A percentile compares a stretch with the other conserved stretches of the same genome.
Evolutionary conservation across 257 asterid species (phyloP).

Genomic region (Voacanga thouarsii): DNA sequence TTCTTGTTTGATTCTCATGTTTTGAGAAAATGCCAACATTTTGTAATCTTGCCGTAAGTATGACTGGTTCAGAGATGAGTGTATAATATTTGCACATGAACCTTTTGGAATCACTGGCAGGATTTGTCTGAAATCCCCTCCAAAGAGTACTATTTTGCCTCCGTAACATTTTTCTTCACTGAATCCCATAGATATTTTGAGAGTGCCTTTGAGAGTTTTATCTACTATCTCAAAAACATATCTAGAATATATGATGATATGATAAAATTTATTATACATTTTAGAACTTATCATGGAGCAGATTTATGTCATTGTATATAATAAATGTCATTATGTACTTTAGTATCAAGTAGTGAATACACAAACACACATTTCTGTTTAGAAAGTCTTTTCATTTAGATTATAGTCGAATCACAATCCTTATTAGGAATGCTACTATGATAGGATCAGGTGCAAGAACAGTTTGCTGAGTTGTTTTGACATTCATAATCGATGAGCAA

Average conservation of each 20-base stretch:
- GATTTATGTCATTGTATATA: too few species aligned
- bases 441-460: too few species aligned
- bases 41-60: neutral
- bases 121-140: constrained; percentile 1
- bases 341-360: too few species aligned
- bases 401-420: too few species aligned
- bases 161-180: neutral
- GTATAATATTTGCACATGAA: neutral
- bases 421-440: too few species aligned
- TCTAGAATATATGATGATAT: neutral
- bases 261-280: too few species aligned
- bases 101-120: neutral
- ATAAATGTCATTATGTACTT: too few species aligned
- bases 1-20: neutral
- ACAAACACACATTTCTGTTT: too few species aligned
- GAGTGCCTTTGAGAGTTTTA: neutral
- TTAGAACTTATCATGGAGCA: too few species aligned
- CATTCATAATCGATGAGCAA: too few species aligned
- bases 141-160: neutral
- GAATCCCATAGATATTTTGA: neutral
- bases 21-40: neutral
- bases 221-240: constrained; percentile 4
- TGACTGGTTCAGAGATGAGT: neutral
- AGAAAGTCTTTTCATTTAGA: too few species aligned
- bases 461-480: too few species aligned